These are phyloP conservation scores for Daphne laureola DNA, from an alignment of 441 rosid species.

Conservation along the genomic window DNA sequence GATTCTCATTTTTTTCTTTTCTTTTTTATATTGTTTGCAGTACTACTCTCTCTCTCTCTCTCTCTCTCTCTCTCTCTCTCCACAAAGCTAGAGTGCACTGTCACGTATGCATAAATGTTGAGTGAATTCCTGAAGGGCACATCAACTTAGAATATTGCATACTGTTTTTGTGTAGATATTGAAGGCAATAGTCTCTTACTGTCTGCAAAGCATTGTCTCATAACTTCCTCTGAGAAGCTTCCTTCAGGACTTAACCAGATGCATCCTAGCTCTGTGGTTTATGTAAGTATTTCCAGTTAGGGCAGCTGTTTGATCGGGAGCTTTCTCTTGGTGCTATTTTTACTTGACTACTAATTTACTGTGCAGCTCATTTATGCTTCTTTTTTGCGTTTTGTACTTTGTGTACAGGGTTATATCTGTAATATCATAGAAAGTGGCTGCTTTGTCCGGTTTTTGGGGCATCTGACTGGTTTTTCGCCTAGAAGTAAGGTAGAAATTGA, in stretches of 20 bases:
- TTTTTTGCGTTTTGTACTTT: slow-evolving; percentile 12
- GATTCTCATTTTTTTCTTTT: too few species aligned
- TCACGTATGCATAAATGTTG: too few species aligned
- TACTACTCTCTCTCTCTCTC: not conserved
- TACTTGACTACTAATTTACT: not conserved
- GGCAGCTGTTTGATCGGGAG: slow-evolving; percentile 8
- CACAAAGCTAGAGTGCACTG: too few species aligned
- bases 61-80: not conserved
- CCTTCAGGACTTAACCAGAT: slow-evolving; percentile 69
- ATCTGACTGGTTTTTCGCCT: slow-evolving; percentile 89
- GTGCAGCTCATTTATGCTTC: slow-evolving; percentile 1
- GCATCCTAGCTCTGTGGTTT: slow-evolving; percentile 52
- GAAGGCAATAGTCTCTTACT: slow-evolving; percentile 71
- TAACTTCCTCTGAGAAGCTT: slow-evolving; percentile 54
- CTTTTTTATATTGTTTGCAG: slow-evolving; percentile 2
- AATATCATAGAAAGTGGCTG: slow-evolving; percentile 89
- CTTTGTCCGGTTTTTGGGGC: slow-evolving; percentile 97
- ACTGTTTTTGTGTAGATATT: slow-evolving; percentile 42
- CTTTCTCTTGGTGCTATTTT: not conserved
- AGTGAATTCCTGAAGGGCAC: too few species aligned
- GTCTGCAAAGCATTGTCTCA: slow-evolving; percentile 80
- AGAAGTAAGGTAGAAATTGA: slow-evolving; percentile 60
- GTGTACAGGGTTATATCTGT: slow-evolving; percentile 81
- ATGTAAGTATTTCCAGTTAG: slow-evolving; percentile 38
- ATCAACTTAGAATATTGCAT: too few species aligned